A percentile compares a stretch with the other conserved stretches of the same genome.
Evolutionary conservation across 768 basidiomycete genomes (phyloP).

Genomic region (Trametes maxima): DNA sequence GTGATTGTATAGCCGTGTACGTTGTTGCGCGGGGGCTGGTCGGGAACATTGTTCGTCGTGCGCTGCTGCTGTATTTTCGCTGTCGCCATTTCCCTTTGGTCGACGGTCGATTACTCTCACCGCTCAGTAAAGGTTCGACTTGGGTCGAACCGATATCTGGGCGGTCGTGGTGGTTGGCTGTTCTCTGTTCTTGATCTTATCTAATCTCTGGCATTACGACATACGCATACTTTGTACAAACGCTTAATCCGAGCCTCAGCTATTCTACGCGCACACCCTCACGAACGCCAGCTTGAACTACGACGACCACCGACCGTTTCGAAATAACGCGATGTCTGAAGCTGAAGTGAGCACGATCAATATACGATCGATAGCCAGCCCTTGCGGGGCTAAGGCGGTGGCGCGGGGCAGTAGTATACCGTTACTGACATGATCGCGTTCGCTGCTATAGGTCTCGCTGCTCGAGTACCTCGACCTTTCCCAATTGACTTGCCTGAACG

Average conservation of each 20-base stretch:
- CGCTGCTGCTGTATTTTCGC: constrained; percentile 5
- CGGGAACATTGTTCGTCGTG: neutral
- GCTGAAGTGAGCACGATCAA: constrained; percentile 19
- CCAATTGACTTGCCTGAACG: constrained; percentile 74
- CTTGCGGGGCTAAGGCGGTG: neutral
- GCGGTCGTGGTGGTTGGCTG: neutral
- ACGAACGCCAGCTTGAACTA: neutral
- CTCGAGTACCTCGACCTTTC: constrained; percentile 58
- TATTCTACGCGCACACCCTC: neutral
- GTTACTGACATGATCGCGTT: neutral
- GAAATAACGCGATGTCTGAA: constrained; percentile 18
- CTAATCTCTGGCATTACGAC: constrained; percentile 26
- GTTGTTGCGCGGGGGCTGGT: neutral
- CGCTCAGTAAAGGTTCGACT: neutral
- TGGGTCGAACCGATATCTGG: neutral
- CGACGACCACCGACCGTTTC: no score
- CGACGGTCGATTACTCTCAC: neutral
- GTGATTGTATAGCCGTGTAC: constrained; percentile 57
- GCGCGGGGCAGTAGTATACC: neutral
- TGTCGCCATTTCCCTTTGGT: neutral
- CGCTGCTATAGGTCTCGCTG: constrained; percentile 47
- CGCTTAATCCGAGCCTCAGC: constrained; percentile 20
- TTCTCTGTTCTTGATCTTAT: constrained; percentile 21
- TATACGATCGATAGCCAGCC: neutral
- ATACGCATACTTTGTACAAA: constrained; percentile 22